Percentiles rank a stretch among this genome's conserved stretches.
Conservation (phyloP, 169 alveolate species). For the Neospora caninum region DNA sequence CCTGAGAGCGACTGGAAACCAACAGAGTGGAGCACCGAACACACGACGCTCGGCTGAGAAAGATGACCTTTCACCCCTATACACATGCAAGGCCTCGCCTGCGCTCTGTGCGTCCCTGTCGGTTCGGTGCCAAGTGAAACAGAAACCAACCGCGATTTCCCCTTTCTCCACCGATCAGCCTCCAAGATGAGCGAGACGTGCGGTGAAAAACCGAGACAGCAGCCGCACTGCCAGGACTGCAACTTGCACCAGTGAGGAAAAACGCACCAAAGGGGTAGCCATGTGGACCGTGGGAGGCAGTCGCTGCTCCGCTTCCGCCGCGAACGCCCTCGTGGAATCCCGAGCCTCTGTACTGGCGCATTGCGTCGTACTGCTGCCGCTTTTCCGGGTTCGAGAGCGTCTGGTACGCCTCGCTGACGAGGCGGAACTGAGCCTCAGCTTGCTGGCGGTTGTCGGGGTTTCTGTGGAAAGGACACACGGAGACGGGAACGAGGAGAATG, state of each 20-base stretch:
- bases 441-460: slow-evolving; percentile 87
- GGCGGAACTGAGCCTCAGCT: slow-evolving; percentile 88
- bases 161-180: too few species aligned
- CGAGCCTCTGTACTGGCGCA: background rate
- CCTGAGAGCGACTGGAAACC: too few species aligned
- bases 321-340: background rate
- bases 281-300: background rate
- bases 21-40: too few species aligned
- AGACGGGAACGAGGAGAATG: background rate
- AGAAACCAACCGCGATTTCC: too few species aligned
- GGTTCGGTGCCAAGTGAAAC: too few species aligned
- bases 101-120: too few species aligned
- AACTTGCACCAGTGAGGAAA: background rate
- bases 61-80: too few species aligned
- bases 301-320: background rate
- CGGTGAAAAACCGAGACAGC: too few species aligned
- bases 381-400: slow-evolving; percentile 88
- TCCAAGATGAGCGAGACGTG: too few species aligned
- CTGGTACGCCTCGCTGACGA: slow-evolving; percentile 91
- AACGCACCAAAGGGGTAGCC: background rate
- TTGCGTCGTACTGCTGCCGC: slow-evolving; percentile 72
- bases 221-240: background rate
- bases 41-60: too few species aligned
- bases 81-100: too few species aligned
- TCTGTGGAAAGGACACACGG: slow-evolving; percentile 67